Evolutionary conservation across 768 basidiomycete species (phyloP), one percentile per base, ranked within the genome.

Genomic region (Lactarius pseudohatsudake): DNA sequence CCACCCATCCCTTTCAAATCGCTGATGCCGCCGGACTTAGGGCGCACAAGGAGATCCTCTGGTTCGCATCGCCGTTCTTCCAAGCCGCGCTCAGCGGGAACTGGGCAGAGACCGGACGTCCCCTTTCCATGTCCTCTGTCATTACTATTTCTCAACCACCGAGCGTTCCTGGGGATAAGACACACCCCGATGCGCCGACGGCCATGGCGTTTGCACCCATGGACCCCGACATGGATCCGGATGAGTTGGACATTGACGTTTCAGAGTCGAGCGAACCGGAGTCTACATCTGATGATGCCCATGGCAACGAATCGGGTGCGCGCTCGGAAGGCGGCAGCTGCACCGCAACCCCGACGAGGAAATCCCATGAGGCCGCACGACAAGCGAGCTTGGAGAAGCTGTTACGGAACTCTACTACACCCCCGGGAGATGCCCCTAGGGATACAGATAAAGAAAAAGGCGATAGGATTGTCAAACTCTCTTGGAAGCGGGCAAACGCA

Each of bases 41-140:
- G 92, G 89, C 90, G 0, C 94, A 96, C 78, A 94, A 92, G 75
- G 94, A 96, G 74, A 86, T 96, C 34, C 79, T 96, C 7, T 90
- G 88, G 77, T 96, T 94, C 74, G 90, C 94, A 4, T 95, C 93
- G n/a, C 92, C 94, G 0, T 96, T 96, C 81, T 96, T 96, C 75
- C 89, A 95, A 76, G 92, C 92, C 20, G 89, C 93, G 10, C 79
- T 96, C 57, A 92, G 92, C 71, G 94, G 94, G 9, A 86, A 91
- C 72, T 96, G 94, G 94, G 90, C 91, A 15, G 94, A 96, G 78
- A 95, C 89, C 7, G 90, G 88, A 40, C 83, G 90, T 45, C 90
- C 89, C 22, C 84, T 81, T 28, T 92, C 90, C 64, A 86, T 90
- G 81, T 91, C 89, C 30, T 92, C 91, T 58, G 81, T 92, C 38